phyloP scores from a whole-genome alignment of 495 filamentous ascomycete species.

The Hypoxylon perforatum region DNA sequence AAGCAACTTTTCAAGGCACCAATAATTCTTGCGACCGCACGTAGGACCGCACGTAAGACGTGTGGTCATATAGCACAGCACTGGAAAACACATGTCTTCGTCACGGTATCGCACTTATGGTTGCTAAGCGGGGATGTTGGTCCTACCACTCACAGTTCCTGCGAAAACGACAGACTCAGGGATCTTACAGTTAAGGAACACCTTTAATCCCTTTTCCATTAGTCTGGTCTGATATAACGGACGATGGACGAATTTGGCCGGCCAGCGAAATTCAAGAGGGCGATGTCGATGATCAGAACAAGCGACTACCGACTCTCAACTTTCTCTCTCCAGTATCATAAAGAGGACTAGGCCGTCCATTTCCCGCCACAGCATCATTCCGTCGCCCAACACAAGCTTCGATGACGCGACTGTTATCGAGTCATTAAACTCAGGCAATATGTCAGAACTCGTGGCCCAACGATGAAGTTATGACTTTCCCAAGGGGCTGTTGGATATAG shows the following conservation, averaged over 20 bases:
- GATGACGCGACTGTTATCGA: too few relatives aligned
- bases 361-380: conserved; percentile 66
- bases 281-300: conserved; percentile 42
- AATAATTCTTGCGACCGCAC: too few relatives aligned
- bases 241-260: conserved; percentile 63
- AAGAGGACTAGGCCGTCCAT: conserved; percentile 64
- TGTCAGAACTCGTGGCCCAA: conserved; percentile 17
- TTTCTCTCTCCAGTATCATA: conserved; percentile 60
- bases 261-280: conserved; percentile 63
- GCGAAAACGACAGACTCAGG: too few relatives aligned
- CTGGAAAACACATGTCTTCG: too few relatives aligned
- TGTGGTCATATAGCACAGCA: too few relatives aligned
- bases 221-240: conserved; percentile 55
- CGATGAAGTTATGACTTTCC: conserved; percentile 61
- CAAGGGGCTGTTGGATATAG: conserved; percentile 59
- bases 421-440: conserved; percentile 30
- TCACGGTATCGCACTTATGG: too few relatives aligned
- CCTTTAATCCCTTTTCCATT: conserved; percentile 55
- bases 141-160: conserved; percentile 18
- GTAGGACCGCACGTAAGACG: too few relatives aligned
- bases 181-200: conserved; percentile 31
- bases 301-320: conserved; percentile 45
- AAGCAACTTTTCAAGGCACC: too few relatives aligned
- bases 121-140: too few relatives aligned
- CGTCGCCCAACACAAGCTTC: conserved; percentile 54